These are phyloP conservation scores for Jamesozyma gamospora DNA, from an alignment of 805 yeast species.

Conservation along the genomic window DNA sequence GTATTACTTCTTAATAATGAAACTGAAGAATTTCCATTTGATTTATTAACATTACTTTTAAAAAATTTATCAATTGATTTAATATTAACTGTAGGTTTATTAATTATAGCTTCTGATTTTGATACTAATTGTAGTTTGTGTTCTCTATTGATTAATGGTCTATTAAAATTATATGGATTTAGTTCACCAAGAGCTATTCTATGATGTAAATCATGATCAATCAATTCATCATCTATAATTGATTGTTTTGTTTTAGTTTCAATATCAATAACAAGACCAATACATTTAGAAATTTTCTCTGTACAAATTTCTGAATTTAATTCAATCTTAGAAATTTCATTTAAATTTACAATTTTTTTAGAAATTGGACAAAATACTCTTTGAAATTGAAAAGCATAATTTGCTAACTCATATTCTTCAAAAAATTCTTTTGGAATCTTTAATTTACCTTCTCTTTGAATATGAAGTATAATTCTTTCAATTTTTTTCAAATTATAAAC, in stretches of 20 bases:
- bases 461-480: slow-evolving; percentile 45
- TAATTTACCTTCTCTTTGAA: slow-evolving; percentile 51
- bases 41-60: not conserved
- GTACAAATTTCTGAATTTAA: slow-evolving; percentile 7
- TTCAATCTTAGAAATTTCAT: slow-evolving; percentile 39
- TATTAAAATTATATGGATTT: slow-evolving; percentile 42
- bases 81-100: not conserved
- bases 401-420: slow-evolving; percentile 55
- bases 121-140: slow-evolving; percentile 20
- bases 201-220: slow-evolving; percentile 40
- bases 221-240: slow-evolving; percentile 24
- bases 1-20: not conserved
- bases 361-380: slow-evolving; percentile 68
- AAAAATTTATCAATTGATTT: slow-evolving; percentile 19
- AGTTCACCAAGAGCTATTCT: slow-evolving; percentile 55
- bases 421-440: slow-evolving; percentile 48
- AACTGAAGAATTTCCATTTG: not conserved
- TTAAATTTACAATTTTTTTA: slow-evolving; percentile 44
- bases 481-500: slow-evolving; percentile 43
- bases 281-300: slow-evolving; percentile 19
- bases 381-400: slow-evolving; percentile 72
- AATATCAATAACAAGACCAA: slow-evolving; percentile 30
- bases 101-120: slow-evolving; percentile 11
- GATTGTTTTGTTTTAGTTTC: slow-evolving; percentile 10
- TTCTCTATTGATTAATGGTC: slow-evolving; percentile 29